Evolutionary conservation across 2,329 filamentous ascomycete species (phyloP).

Genomic region (Cladosporium phlei): DNA sequence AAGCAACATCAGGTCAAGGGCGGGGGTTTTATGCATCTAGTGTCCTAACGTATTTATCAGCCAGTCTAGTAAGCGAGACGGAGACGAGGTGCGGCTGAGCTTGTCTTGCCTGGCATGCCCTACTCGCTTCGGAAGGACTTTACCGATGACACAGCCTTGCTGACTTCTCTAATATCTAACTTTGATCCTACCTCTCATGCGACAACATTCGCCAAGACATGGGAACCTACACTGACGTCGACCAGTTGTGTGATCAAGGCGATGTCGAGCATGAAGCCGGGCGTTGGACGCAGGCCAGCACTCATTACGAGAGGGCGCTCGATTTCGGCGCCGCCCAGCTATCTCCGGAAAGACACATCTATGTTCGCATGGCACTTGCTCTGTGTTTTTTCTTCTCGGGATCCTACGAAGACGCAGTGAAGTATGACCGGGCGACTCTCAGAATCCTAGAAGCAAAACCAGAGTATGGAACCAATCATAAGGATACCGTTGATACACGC

Average conservation of each 20-base stretch:
- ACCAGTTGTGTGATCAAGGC: neutral
- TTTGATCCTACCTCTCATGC: too few species aligned
- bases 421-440: neutral
- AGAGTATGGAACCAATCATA: neutral
- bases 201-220: neutral
- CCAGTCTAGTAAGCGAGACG: neutral
- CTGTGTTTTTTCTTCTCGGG: neutral
- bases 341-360: neutral
- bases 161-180: too few species aligned
- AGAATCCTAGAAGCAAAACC: neutral
- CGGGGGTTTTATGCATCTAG: neutral
- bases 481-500: neutral
- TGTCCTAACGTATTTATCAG: neutral
- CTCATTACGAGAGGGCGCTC: neutral
- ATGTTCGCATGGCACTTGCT: neutral
- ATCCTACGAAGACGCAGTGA: neutral
- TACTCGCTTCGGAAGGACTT: neutral
- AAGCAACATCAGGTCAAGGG: neutral
- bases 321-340: neutral
- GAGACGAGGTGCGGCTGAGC: neutral
- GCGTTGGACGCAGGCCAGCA: neutral
- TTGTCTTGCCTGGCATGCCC: neutral
- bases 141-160: neutral
- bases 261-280: neutral
- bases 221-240: neutral